phyloP scores from a whole-genome alignment of 2,329 filamentous ascomycete genomes.

The Xylariales sp. region DNA sequence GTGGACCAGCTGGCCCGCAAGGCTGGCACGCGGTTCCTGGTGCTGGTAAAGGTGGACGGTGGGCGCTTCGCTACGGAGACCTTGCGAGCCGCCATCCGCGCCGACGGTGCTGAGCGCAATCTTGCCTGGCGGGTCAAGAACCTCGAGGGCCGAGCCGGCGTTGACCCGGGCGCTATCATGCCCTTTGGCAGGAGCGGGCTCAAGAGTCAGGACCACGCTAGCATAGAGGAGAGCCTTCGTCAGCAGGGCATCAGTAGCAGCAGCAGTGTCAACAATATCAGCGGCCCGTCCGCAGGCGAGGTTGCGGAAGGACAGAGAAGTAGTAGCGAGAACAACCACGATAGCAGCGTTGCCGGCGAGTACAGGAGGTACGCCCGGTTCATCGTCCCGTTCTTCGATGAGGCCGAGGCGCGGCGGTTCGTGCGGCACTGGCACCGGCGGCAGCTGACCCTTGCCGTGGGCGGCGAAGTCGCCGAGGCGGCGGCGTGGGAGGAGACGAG shows the following conservation, averaged over 20 bases:
- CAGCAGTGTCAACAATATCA: too few species aligned
- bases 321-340: too few species aligned
- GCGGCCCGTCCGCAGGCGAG: too few species aligned
- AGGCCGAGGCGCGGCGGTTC: constrained; percentile 48
- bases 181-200: constrained; percentile 24
- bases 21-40: constrained; percentile 19
- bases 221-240: background rate
- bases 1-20: constrained; percentile 15
- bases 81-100: constrained; percentile 32
- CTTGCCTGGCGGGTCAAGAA: constrained; percentile 30
- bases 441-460: constrained; percentile 22
- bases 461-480: constrained; percentile 4
- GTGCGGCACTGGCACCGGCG: constrained; percentile 39
- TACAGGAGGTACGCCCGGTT: constrained; percentile 38
- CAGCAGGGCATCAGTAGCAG: background rate
- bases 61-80: constrained; percentile 26
- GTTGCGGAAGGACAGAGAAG: too few species aligned
- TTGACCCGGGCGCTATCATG: constrained; percentile 16
- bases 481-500: constrained; percentile 21
- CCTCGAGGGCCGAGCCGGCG: constrained; percentile 13
- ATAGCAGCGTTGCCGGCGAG: constrained; percentile 24
- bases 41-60: constrained; percentile 31
- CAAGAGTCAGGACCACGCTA: constrained; percentile 4
- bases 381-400: constrained; percentile 52
- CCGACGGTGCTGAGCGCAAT: constrained; percentile 37